Percentiles rank a stretch among this genome's conserved stretches.
phyloP scores from a whole-genome alignment of 306 rosid species.

The Cucumis sativus region DNA sequence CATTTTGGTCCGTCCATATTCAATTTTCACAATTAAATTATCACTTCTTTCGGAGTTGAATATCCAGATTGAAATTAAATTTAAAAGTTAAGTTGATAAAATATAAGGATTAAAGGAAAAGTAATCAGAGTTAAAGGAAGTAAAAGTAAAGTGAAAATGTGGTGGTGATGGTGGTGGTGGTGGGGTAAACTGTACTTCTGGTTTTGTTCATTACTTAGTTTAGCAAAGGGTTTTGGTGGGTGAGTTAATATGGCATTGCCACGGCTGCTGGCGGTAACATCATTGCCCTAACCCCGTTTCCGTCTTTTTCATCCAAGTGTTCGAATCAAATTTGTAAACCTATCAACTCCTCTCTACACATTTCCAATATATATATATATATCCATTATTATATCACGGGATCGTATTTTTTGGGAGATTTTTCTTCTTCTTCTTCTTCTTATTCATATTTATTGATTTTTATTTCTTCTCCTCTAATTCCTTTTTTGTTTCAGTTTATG shows the following conservation, averaged over 20 bases:
- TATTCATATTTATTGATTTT: not conserved
- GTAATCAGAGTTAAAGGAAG: too few species aligned
- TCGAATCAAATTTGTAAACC: conserved; percentile 4
- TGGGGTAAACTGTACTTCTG: too few species aligned
- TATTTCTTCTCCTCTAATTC: not conserved
- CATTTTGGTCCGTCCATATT: too few species aligned
- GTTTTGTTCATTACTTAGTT: not conserved
- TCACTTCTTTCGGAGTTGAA: too few species aligned
- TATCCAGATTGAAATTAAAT: too few species aligned
- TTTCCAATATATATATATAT: not conserved
- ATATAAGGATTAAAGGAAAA: too few species aligned
- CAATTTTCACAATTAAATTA: too few species aligned
- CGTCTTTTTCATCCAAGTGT: not conserved
- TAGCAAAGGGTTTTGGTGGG: not conserved
- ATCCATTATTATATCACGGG: conserved; percentile 2
- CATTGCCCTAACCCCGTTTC: not conserved
- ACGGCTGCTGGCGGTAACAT: not conserved
- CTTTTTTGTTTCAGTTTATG: not conserved
- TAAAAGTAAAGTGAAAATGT: too few species aligned
- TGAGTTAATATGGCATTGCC: not conserved
- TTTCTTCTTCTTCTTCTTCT: not conserved
- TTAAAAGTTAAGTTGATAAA: too few species aligned
- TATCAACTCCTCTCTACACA: not conserved
- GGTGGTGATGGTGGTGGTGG: too few species aligned
- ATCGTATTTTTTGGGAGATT: not conserved